phyloP scores from a whole-genome alignment of 2,329 filamentous ascomycete species.

The Colletotrichum kahawae region DNA sequence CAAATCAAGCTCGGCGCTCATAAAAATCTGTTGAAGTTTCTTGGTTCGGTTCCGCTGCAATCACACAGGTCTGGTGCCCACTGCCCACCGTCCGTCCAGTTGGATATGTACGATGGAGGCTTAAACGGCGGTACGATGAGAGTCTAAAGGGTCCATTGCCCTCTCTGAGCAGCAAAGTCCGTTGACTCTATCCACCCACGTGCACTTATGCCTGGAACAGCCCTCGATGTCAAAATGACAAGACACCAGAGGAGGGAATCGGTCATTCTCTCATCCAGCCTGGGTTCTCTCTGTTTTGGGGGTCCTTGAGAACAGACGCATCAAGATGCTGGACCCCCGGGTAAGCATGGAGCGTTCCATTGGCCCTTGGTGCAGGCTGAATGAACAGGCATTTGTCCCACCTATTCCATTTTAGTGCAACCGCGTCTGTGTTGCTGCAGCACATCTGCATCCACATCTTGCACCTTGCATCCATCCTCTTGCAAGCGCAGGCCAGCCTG shows the following conservation, averaged over 20 bases:
- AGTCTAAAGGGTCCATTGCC: background rate
- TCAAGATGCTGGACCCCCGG: background rate
- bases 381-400: background rate
- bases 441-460: background rate
- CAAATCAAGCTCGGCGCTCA: background rate
- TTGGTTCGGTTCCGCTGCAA: background rate
- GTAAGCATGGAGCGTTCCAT: background rate
- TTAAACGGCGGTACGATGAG: background rate
- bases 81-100: background rate
- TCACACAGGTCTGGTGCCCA: conserved; percentile 1
- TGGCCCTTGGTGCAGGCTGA: background rate
- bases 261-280: background rate
- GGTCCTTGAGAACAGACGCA: conserved; percentile 10
- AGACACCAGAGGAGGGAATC: background rate
- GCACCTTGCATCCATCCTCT: background rate
- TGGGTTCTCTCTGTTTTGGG: background rate
- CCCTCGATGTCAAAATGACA: background rate
- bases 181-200: background rate
- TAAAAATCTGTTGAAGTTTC: background rate
- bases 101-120: background rate
- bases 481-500: background rate
- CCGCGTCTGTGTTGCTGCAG: conserved; percentile 7
- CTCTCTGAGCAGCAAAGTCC: background rate
- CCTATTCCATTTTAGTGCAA: background rate
- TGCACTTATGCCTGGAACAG: background rate